Base-by-base conservation (phyloP, 768 basidiomycete species). In the Pholiota molesta region DNA sequence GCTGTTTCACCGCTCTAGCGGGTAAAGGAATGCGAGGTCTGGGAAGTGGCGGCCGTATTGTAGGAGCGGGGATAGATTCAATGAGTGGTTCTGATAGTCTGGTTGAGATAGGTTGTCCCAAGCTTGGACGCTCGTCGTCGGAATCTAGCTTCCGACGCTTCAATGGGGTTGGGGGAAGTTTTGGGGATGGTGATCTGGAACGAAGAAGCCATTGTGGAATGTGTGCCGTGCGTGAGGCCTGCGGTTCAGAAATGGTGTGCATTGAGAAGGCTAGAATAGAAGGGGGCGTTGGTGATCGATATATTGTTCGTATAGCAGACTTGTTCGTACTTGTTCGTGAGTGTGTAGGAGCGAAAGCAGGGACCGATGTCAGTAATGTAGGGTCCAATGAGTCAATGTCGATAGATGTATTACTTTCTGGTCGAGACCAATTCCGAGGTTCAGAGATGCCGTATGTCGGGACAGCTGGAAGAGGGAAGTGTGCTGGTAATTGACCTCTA, bases 181-280 rank as follows among this genome's bases (percentile, higher is more conserved):
- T 66, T 2, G 68, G 70, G 29, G 68, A 59, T n/a, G 67, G 64
- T 0, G 68, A 69, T 9, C 58, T 40, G 5, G 66, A 62, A 11
- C 66, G 64, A 10, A 39, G 17, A 51, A 57, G 60, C 62, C 61
- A 67, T 5, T 57, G 16, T 16, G 53, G 52, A 33, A 51, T 23
- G 23, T n/a, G 16, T 51, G 29, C 5, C 33, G 39, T 21, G 13
- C 40, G 51, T 11, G 54, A 31, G 19, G 21, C 42, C 26, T 31
- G 23, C 9, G 44, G 39, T 23, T 45, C 40, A 35, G 52, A 26
- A 26, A 49, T 26, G 47, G 19, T 49, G n/a, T 49, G 47, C 23
- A 62, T 49, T 55, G 44, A 5, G 63, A 53, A 33, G 57, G 66
- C 13, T 45, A 52, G 10, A 37, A 37, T 37, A 37, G 35, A 37